Base-by-base conservation (phyloP, 805 yeast species). In the Candida chauliodis region DNA sequence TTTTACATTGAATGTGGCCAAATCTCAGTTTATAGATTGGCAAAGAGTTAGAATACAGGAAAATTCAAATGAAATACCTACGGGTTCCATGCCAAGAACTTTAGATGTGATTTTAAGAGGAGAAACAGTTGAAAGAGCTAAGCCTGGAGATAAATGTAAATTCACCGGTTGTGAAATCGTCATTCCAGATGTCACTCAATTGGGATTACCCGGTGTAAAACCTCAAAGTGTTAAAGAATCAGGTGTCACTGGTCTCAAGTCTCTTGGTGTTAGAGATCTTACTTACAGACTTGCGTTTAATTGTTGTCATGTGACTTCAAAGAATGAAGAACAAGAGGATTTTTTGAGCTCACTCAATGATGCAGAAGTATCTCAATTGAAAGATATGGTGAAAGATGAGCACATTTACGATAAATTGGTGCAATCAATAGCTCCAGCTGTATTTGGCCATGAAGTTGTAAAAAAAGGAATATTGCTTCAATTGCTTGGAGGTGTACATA, bases 31-130 rank as follows among this genome's bases (percentile, higher is more conserved):
- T 53, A 71, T 88, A 46, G 98, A 91, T 69, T 91, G 99, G 99
- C 99, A 91, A 61, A 84, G 84, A 48, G 91, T 89, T 18, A 78
- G 97, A 51, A 84, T 91, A 47, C 99, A 91, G 59, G 99, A 91
- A 56, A 93, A 91, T 54, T 81, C 97, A n/a, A 84, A 73, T 50
- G 98, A 91, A 61, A 91, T 91, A 41, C 99, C 99, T 19, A 88
- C 96, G 0, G 99, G 99, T 20, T 89, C 97, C 3, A 91, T 91
- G 99, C 99, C 99, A 18, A 78, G 99, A 59, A 91, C 96, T 1
- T 62, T 91, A 52, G 99, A 91, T 58, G 91, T 91, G 17, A 84
- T 91, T 36, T 64, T 91, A 42, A 74, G 99, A 51, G 98, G 98
- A 36, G 97, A 91, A 49, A 74, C 88, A 38, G 98, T 93, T 7